These are phyloP conservation scores for Pseudogymnoascus pannorum DNA, from an alignment of 2,329 filamentous ascomycete species.

Conservation along the genomic window DNA sequence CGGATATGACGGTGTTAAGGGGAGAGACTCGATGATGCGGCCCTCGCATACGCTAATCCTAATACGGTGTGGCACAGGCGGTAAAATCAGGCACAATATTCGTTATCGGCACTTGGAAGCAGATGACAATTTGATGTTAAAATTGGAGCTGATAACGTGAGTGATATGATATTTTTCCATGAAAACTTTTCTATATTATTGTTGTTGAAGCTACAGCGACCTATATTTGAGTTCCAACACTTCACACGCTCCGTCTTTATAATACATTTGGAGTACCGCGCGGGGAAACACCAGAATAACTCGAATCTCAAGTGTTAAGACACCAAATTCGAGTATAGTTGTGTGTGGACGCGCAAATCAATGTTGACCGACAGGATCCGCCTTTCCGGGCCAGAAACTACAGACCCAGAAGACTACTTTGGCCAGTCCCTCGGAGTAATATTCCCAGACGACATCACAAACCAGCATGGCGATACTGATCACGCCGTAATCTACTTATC, in stretches of 20 bases:
- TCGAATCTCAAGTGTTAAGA: not conserved
- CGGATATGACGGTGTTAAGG: conserved; percentile 1
- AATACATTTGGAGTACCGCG: not conserved
- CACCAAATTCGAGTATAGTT: not conserved
- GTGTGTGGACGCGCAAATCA: not conserved
- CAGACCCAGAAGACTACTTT: conserved; percentile 53
- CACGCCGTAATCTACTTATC: conserved; percentile 53
- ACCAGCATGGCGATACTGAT: conserved; percentile 53
- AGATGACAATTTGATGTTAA: conserved; percentile 2
- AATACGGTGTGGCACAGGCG: not conserved
- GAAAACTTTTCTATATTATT: not conserved
- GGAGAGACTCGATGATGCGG: conserved; percentile 7
- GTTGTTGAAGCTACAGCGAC: not conserved
- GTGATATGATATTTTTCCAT: not conserved
- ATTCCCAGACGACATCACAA: conserved; percentile 60
- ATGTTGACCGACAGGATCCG: conserved; percentile 45
- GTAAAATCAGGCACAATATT: not conserved
- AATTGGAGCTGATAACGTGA: not conserved
- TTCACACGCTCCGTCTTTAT: not conserved
- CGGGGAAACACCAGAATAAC: not conserved
- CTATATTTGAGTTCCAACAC: not conserved
- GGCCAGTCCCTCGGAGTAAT: conserved; percentile 52
- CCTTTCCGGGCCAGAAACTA: conserved; percentile 31
- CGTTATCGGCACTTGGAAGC: not conserved
- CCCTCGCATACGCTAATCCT: not conserved